Conservation (phyloP, 1,139 yeast species). For the Lodderomyces margitis region DNA sequence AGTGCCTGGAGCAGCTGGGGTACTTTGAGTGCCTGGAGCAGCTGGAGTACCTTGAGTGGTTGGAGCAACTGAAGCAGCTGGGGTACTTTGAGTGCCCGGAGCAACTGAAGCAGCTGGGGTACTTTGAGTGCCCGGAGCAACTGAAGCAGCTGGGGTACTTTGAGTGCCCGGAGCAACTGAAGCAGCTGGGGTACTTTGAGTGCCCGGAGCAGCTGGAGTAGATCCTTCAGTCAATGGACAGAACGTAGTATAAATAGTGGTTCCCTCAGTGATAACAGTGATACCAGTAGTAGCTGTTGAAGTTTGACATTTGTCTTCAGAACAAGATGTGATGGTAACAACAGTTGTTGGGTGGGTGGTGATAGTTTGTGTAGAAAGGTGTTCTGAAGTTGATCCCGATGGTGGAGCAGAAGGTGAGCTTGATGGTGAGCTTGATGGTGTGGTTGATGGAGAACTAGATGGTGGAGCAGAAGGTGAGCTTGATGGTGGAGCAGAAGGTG, state of each 20-base stretch:
- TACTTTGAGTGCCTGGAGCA: neutral
- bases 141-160: conserved; percentile 21
- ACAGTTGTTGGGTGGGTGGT: conserved; percentile 28
- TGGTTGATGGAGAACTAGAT: conserved; percentile 6
- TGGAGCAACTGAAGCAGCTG: neutral
- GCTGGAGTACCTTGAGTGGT: neutral
- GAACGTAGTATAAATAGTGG: conserved; percentile 14
- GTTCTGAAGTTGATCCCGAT: too few species aligned
- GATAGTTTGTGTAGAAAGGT: conserved; percentile 18
- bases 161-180: conserved; percentile 4
- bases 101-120: conserved; percentile 21
- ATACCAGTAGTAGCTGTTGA: conserved; percentile 37
- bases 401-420: neutral
- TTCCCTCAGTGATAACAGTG: conserved; percentile 30
- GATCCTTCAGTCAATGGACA: conserved; percentile 14
- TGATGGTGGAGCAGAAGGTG: neutral
- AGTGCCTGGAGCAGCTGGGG: neutral
- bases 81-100: neutral
- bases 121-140: conserved; percentile 1
- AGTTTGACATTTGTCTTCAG: conserved; percentile 28
- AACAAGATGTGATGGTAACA: conserved; percentile 52
- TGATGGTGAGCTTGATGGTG: conserved; percentile 6
- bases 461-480: conserved; percentile 1
- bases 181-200: neutral
- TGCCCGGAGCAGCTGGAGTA: conserved; percentile 1